Base-by-base conservation (phyloP, 495 filamentous ascomycete species). In the Xylaria bambusicola region DNA sequence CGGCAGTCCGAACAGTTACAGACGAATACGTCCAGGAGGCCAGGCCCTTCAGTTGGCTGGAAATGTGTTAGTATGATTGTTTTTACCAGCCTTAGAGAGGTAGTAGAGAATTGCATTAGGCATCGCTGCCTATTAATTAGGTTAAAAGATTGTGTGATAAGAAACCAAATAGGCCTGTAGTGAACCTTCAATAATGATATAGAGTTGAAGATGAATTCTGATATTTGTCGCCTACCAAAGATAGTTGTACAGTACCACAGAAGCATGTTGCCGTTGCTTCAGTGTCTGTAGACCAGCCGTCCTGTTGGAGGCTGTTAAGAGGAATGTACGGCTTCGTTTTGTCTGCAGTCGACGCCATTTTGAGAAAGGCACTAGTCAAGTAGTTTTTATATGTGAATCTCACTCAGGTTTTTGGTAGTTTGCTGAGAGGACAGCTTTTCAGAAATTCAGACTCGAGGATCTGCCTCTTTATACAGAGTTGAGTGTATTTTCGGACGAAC, bases 1-100 rank as follows among this genome's bases (percentile, higher is more conserved):
- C 73, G 79, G 69, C 82, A 84, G 72, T 84, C 82, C 33, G 67
- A 61, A 70, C 83, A 84, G 71, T 86, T 76, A 69, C 82, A 86
- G 61, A 83, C 56, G 66, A 84, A 84, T 52, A 71, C 76, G 68
- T 73, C 69, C 60, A 82, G 45, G 1, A 82, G 65, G 45, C 77
- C 80, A 2, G 75, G 73, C 8, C 56, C 65, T 61, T 74, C 27
- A 40, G 68, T 75, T 26, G 78, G 76, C 76, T 80, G 56, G 24
- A 21, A 55, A 45, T 0, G 12, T 6, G 9, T 54, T 33, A 52
- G 50, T 33, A 44, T 44, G n/a, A n/a, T n/a, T n/a, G n/a, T n/a
- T n/a, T n/a, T n/a, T n/a, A n/a, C n/a, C n/a, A n/a, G n/a, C n/a
- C n/a, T n/a, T n/a, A n/a, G n/a, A n/a, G n/a, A n/a, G n/a, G n/a